A percentile compares a stretch with the other conserved stretches of the same genome.
These are phyloP conservation scores for Geotrichum citri-aurantii DNA, from an alignment of 1,139 yeast species.

Conservation along the genomic window DNA sequence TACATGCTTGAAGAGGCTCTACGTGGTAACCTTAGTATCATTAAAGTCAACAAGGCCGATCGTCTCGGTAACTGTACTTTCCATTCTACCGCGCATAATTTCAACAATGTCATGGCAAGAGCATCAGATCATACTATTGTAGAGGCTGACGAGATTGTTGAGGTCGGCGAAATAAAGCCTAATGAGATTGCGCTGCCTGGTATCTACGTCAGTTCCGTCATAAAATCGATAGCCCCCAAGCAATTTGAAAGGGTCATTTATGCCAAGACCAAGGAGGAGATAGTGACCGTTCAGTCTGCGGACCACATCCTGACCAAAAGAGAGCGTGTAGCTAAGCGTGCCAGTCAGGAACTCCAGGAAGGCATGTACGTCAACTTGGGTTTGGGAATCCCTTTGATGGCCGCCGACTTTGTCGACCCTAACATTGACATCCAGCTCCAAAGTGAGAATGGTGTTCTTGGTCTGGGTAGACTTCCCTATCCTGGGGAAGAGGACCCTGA, in stretches of 20 bases:
- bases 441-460: conserved; percentile 44
- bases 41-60: conserved; percentile 42
- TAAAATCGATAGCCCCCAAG: conserved; percentile 38
- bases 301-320: conserved; percentile 27
- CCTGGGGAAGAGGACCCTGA: conserved; percentile 43
- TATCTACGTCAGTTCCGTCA: conserved; percentile 38
- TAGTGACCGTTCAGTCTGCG: conserved; percentile 14
- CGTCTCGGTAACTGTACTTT: conserved; percentile 42
- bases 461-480: conserved; percentile 42
- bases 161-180: conserved; percentile 40
- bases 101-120: conserved; percentile 41
- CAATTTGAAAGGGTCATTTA: conserved; percentile 36
- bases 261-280: conserved; percentile 22
- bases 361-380: conserved; percentile 43
- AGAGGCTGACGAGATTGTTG: conserved; percentile 43
- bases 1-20: conserved; percentile 41
- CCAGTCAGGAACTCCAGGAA: conserved; percentile 40
- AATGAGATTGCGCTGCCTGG: conserved; percentile 42
- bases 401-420: conserved; percentile 39
- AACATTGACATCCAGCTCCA: conserved; percentile 39
- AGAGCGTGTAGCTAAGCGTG: conserved; percentile 39
- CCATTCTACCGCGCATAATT: conserved; percentile 41
- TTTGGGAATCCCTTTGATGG: conserved; percentile 45
- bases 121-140: conserved; percentile 41
- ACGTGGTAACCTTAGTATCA: conserved; percentile 40